Conservation (phyloP, 2,329 filamentous ascomycete genomes). For the Microdochium paspali region DNA sequence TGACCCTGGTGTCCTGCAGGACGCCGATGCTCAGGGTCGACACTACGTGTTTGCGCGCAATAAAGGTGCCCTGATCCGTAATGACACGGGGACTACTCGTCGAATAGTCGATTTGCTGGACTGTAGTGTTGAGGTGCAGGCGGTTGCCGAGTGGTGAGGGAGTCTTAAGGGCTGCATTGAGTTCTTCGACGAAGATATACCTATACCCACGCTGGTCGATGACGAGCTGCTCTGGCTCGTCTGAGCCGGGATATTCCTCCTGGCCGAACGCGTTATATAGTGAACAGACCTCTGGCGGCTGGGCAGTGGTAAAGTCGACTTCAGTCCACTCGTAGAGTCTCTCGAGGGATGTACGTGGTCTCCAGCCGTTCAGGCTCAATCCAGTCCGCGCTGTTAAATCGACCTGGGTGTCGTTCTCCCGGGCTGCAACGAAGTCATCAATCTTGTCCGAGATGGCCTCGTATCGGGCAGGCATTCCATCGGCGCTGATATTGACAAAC, state of each 20-base stretch:
- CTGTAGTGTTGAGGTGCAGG: background rate
- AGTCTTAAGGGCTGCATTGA: background rate
- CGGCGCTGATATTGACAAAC: background rate
- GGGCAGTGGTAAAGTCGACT: background rate
- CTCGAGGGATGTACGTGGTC: background rate
- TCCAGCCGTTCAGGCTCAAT: background rate
- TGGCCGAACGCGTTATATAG: background rate
- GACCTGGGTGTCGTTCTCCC: background rate
- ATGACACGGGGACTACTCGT: background rate
- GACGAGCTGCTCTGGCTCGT: background rate
- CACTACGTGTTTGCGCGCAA: background rate
- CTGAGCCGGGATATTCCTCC: background rate
- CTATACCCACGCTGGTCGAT: background rate
- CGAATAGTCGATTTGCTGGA: background rate
- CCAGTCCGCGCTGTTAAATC: background rate
- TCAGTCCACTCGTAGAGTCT: background rate
- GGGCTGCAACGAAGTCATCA: background rate
- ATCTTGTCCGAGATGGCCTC: background rate
- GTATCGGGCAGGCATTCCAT: background rate
- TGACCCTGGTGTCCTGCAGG: background rate
- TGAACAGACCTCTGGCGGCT: background rate
- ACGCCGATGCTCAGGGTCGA: background rate
- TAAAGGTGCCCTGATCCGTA: background rate
- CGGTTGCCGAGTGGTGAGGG: background rate
- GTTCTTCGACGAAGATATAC: background rate